Evolutionary conservation across 352 stramenopile species (phyloP).

Genomic region (Phytopythium kandeliae): DNA sequence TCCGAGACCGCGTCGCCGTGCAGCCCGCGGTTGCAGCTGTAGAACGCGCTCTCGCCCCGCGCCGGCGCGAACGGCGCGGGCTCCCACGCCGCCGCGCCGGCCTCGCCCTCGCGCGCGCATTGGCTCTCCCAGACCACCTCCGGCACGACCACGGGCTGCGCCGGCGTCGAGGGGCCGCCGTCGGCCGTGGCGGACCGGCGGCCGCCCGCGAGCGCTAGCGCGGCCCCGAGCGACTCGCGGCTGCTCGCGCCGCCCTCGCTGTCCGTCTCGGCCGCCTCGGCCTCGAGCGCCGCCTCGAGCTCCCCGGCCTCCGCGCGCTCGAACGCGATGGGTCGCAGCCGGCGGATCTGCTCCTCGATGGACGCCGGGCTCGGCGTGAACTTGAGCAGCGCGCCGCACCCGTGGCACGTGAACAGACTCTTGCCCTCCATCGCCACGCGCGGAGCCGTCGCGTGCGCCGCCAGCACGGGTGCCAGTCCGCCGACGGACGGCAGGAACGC

Average conservation of each 20-base stretch:
- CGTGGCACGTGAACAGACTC: conserved; percentile 69
- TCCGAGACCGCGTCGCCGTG: conserved; percentile 49
- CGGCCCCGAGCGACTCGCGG: background rate
- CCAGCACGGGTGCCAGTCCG: conserved; percentile 10
- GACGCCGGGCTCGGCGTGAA: conserved; percentile 52
- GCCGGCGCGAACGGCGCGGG: conserved; percentile 35
- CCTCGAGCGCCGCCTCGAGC: too few relatives aligned
- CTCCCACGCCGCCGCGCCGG: conserved; percentile 15
- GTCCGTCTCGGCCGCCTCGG: conserved; percentile 14
- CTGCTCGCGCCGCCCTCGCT: conserved; percentile 8
- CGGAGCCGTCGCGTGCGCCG: conserved; percentile 6
- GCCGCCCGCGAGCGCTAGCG: background rate
- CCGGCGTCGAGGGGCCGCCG: conserved; percentile 6
- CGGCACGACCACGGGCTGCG: conserved; percentile 28
- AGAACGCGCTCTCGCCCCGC: conserved; percentile 37
- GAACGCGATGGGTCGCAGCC: conserved; percentile 36
- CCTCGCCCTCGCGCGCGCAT: conserved; percentile 11
- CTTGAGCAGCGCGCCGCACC: conserved; percentile 67
- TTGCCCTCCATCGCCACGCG: conserved; percentile 62
- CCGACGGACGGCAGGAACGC: conserved; percentile 3
- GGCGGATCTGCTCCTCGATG: conserved; percentile 64
- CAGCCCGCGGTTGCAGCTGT: conserved; percentile 60
- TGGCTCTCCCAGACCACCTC: conserved; percentile 55
- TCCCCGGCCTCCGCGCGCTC: conserved; percentile 18
- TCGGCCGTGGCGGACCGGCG: conserved; percentile 1